These are phyloP conservation scores for Harringtonia lauricola DNA, from an alignment of 2,329 filamentous ascomycete species.

Conservation along the genomic window DNA sequence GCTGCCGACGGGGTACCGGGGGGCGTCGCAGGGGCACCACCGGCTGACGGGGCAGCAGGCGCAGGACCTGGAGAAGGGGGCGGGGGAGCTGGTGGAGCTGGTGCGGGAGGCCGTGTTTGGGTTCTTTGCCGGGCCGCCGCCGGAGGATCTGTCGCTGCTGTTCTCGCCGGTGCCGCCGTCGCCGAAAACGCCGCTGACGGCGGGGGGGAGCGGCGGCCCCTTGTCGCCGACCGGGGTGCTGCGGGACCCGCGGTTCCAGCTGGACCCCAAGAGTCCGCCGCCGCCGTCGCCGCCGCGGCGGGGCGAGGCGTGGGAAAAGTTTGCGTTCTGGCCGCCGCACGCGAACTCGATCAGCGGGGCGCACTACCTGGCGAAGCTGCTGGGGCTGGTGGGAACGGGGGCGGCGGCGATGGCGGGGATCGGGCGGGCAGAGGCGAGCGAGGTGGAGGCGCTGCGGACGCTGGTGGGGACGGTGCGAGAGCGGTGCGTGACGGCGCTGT, in stretches of 20 bases:
- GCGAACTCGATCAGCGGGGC: conserved; percentile 89
- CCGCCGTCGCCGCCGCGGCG: conserved; percentile 65
- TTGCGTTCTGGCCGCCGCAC: conserved; percentile 92
- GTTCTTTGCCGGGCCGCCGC: conserved; percentile 80
- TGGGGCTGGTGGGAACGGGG: conserved; percentile 74
- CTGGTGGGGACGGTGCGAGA: conserved; percentile 74
- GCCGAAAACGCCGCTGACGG: conserved; percentile 53
- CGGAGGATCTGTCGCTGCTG: conserved; percentile 80
- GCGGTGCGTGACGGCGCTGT: conserved; percentile 73
- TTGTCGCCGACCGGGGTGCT: conserved; percentile 45
- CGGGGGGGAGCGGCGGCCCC: conserved; percentile 15
- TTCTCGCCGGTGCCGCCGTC: conserved; percentile 69
- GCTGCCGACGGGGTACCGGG: conserved; percentile 71
- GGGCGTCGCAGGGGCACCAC: conserved; percentile 72
- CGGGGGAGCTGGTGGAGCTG: conserved; percentile 69
- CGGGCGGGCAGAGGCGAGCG: conserved; percentile 40
- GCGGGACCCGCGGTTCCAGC: conserved; percentile 65
- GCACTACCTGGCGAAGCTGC: conserved; percentile 73
- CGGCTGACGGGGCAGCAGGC: conserved; percentile 62
- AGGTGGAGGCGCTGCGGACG: conserved; percentile 60
- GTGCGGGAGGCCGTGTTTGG: conserved; percentile 68
- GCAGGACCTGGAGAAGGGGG: conserved; percentile 62
- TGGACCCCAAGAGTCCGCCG: conserved; percentile 68
- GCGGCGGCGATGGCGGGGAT: conserved; percentile 77
- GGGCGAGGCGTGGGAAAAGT: conserved; percentile 83